A percentile compares a stretch with the other conserved stretches of the same genome.
These are phyloP conservation scores for Coemansia nantahalensis DNA, from an alignment of 192 early-diverging fungal genomes.

Conservation along the genomic window DNA sequence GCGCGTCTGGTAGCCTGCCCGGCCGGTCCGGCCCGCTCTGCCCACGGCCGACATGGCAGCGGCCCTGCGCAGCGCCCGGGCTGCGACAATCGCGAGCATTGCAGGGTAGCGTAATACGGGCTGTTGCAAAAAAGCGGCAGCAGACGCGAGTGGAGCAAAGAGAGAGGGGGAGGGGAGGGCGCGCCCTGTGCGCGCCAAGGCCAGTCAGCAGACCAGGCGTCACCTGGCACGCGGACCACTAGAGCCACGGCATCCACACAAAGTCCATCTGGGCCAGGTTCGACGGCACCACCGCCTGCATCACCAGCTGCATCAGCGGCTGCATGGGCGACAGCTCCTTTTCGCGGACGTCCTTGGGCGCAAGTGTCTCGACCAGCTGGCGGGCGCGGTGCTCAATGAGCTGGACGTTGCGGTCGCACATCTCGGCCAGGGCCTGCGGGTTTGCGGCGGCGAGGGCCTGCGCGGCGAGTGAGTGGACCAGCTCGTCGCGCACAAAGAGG, in stretches of 20 bases:
- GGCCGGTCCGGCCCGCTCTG: constrained; percentile 7
- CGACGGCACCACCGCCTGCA: constrained; percentile 84
- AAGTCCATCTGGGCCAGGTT: constrained; percentile 96
- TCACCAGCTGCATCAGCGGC: constrained; percentile 88
- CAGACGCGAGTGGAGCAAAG: too few species aligned
- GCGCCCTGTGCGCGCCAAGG: neutral
- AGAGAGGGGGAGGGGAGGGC: too few species aligned
- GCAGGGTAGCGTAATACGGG: too few species aligned
- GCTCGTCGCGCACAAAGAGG: constrained; percentile 93
- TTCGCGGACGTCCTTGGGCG: constrained; percentile 39
- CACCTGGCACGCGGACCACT: constrained; percentile 2
- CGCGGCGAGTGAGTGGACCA: constrained; percentile 69
- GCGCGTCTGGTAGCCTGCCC: constrained; percentile 29
- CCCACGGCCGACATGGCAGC: constrained; percentile 4
- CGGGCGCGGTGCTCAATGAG: constrained; percentile 30
- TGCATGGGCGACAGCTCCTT: constrained; percentile 58
- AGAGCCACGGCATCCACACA: constrained; percentile 87
- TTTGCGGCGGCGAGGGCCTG: constrained; percentile 52
- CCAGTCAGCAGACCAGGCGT: neutral
- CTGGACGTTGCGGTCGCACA: constrained; percentile 51
- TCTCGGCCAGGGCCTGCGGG: constrained; percentile 43
- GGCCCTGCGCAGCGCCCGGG: constrained; percentile 5
- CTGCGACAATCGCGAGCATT: constrained; percentile 34
- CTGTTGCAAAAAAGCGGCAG: too few species aligned
- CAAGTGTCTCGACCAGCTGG: constrained; percentile 40